Base-by-base conservation (phyloP, 768 basidiomycete genomes). In the Phylloporus rhodoxanthus region DNA sequence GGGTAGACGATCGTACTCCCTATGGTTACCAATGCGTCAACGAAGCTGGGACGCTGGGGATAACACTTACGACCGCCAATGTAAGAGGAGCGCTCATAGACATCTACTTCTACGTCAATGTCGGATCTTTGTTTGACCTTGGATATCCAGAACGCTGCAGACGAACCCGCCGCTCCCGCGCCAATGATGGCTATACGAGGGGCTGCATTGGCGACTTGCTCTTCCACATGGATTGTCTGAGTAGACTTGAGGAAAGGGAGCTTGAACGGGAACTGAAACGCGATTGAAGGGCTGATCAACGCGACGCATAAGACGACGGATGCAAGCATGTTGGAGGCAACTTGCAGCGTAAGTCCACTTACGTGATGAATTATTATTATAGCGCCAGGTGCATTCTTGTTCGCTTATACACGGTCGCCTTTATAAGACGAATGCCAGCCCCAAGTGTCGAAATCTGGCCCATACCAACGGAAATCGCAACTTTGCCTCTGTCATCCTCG, bases 101-200 rank as follows among this genome's bases (percentile, higher is more conserved):
- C 78, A 59, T 95, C 91, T 13, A 96, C 75, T 45, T 87, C 82
- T 3, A 90, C 74, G 48, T 86, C 75, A 29, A 90, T 56, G 3
- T 78, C 81, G 50, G 76, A 82, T 21, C 86, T 73, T 55, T 87
- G 76, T 57, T 84, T 83, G 23, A 85, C 87, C 62, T 85, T 86
- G 17, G 79, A 77, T 46, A 94, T 82, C 84, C 91, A 88, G 61
- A 81, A 88, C 2, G 82, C 91, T 19, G 91, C 87, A 21, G 89
- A 86, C 14, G 80, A 81, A 8, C 93, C 93, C 9, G 75, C 90
- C 13, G 93, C 91, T 23, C 93, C 93, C 0, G 93, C 92, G 15
- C 93, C 93, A 47, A 96, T 80, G 60, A 96, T 82, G 8, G 92
- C 93, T 57, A 96, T 76, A 41, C 84, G 70, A 39, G 82, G 78